phyloP scores from a whole-genome alignment of 2,329 filamentous ascomycete genomes.

The Knufia petricola region DNA sequence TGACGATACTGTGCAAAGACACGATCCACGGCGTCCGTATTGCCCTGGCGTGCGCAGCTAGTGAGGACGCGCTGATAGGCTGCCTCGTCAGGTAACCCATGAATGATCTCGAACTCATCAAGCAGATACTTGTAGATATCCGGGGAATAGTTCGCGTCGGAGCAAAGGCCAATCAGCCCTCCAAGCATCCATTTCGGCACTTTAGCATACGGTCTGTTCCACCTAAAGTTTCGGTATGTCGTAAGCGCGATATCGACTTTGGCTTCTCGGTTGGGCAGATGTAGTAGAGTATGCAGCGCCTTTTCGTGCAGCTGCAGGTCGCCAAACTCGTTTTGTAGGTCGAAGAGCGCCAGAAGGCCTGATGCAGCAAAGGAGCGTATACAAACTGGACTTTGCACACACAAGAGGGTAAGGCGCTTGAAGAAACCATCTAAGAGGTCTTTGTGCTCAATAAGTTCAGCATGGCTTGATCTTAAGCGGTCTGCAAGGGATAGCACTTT shows the following conservation, averaged over 20 bases:
- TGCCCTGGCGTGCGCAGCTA: slow-evolving; percentile 38
- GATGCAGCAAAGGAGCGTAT: slow-evolving; percentile 17
- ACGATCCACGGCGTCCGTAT: slow-evolving; percentile 35
- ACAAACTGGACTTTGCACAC: slow-evolving; percentile 12
- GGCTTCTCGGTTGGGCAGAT: slow-evolving; percentile 21
- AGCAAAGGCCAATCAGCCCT: slow-evolving; percentile 8
- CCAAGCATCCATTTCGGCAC: slow-evolving; percentile 5
- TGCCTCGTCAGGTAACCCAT: slow-evolving; percentile 25
- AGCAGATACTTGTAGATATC: slow-evolving; percentile 31
- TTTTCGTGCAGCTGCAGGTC: slow-evolving; percentile 10
- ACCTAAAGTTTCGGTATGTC: slow-evolving; percentile 35
- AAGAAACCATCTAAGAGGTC: slow-evolving; percentile 13
- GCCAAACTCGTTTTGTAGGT: slow-evolving; percentile 9
- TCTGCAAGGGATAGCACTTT: slow-evolving; percentile 22
- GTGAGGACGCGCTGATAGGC: slow-evolving; percentile 31
- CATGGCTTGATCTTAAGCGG: slow-evolving; percentile 14
- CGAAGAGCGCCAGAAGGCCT: slow-evolving; percentile 15
- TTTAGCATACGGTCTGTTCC: slow-evolving; percentile 7
- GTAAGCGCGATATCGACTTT: slow-evolving; percentile 23
- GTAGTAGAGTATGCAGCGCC: slow-evolving; percentile 26
- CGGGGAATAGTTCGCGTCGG: slow-evolving; percentile 3
- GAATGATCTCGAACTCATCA: slow-evolving; percentile 30
- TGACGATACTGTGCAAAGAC: slow-evolving; percentile 33
- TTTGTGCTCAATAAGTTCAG: slow-evolving; percentile 5
- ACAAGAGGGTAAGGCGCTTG: not conserved